phyloP scores from a whole-genome alignment of 805 yeast genomes.

The Kodamaea laetipori region DNA sequence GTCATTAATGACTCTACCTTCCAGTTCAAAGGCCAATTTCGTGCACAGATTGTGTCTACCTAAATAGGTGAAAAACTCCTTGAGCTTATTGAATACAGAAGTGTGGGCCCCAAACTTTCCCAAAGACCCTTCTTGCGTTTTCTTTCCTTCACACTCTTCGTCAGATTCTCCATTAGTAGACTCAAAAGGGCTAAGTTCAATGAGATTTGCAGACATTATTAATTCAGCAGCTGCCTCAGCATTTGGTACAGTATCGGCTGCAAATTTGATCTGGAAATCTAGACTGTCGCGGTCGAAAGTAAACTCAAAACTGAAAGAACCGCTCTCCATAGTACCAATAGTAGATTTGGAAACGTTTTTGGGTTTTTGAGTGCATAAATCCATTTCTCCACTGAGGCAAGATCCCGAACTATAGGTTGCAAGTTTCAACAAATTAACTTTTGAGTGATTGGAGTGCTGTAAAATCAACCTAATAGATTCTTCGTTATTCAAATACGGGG shows the following conservation, averaged over 20 bases:
- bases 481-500: neutral
- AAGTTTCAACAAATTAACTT: neutral
- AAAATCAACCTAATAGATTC: neutral
- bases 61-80: too few species aligned
- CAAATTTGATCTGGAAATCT: slow-evolving; percentile 10
- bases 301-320: neutral
- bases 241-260: neutral
- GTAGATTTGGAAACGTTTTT: too few species aligned
- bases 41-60: too few species aligned
- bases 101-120: too few species aligned
- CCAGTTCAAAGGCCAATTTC: too few species aligned
- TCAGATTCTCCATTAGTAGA: neutral
- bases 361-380: neutral
- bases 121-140: too few species aligned
- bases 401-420: neutral
- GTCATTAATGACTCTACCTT: too few species aligned
- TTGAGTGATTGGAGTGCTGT: slow-evolving; percentile 1
- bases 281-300: slow-evolving; percentile 12
- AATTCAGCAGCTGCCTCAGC: too few species aligned
- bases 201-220: neutral
- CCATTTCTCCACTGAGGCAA: neutral
- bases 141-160: neutral
- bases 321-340: neutral
- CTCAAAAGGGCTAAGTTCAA: slow-evolving; percentile 6
- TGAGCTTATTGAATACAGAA: too few species aligned